Conservation (phyloP, 306 rosid species). For the Sphenostylis stenocarpa region DNA sequence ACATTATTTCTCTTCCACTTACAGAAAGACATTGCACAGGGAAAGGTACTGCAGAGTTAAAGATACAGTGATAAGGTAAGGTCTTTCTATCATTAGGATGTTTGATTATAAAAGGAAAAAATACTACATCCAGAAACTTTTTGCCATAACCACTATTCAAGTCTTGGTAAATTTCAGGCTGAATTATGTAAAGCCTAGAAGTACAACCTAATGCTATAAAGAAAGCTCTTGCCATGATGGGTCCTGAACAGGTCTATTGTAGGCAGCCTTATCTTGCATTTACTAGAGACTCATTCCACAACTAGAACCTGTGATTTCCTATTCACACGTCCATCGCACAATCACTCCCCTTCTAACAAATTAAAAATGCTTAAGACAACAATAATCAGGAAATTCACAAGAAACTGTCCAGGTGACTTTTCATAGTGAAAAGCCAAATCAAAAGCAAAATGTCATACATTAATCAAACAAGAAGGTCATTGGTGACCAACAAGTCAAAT, state of each 20-base stretch:
- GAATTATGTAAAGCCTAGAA: not conserved
- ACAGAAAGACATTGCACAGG: not conserved
- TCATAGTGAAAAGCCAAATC: not conserved
- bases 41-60: not conserved
- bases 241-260: not conserved
- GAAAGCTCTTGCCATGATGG: not conserved
- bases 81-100: not conserved
- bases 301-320: not conserved
- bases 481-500: conserved; percentile 7
- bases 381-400: not conserved
- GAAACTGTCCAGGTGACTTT: not conserved
- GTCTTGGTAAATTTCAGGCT: not conserved
- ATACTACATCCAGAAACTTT: not conserved
- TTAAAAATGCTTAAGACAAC: not conserved
- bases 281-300: not conserved
- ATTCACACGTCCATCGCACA: no score
- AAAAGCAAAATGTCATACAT: not conserved
- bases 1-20: conserved; percentile 6
- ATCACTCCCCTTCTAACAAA: not conserved
- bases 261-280: not conserved
- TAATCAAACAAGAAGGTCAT: not conserved
- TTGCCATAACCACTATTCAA: not conserved
- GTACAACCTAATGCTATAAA: not conserved
- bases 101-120: not conserved
- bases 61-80: not conserved